Evolutionary conservation across 345 rosid species (phyloP).

Genomic region (Populus alba): DNA sequence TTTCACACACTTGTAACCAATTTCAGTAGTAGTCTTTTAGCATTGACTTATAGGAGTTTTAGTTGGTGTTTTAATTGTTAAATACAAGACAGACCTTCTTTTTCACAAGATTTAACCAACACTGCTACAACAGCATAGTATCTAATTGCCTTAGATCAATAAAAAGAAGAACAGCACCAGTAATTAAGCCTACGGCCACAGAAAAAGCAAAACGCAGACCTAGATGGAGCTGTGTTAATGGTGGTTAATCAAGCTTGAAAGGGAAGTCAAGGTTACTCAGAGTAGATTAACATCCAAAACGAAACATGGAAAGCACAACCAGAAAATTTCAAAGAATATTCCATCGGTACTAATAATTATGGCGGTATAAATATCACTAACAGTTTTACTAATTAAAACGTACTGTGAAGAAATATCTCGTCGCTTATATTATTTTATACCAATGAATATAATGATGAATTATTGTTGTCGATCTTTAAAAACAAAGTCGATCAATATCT

Average conservation of each 20-base stretch:
- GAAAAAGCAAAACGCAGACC: background rate
- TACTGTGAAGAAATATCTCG: no score
- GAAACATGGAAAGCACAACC: background rate
- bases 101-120: background rate
- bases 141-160: background rate
- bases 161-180: background rate
- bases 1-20: background rate
- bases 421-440: no score
- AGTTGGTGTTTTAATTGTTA: background rate
- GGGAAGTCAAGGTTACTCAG: background rate
- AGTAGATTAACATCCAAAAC: background rate
- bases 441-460: no score
- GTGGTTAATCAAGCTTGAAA: background rate
- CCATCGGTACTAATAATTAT: no score
- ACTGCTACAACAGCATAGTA: background rate
- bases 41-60: background rate
- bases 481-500: no score
- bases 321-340: no score
- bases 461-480: no score
- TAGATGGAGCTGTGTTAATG: background rate
- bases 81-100: background rate
- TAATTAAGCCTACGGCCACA: background rate
- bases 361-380: no score
- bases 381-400: no score
- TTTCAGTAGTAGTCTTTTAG: background rate